Percentiles rank a stretch among this genome's conserved stretches.
Conservation (phyloP, 495 filamentous ascomycete genomes). For the Penicillium tannophilum region DNA sequence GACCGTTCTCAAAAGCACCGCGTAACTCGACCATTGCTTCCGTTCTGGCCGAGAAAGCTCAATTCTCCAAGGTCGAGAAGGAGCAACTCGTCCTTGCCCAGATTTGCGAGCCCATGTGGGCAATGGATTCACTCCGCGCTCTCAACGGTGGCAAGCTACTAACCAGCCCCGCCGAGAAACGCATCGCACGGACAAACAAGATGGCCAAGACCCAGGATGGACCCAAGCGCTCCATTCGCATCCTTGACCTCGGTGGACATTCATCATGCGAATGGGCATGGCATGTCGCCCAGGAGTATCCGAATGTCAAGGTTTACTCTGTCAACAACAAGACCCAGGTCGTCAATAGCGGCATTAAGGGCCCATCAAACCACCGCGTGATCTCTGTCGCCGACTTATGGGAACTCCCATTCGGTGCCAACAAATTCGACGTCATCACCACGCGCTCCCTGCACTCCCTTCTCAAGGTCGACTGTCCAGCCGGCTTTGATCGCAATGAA, state of each 20-base stretch:
- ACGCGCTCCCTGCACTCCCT: constrained; percentile 83
- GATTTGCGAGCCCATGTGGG: constrained; percentile 74
- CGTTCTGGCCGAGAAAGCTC: constrained; percentile 46
- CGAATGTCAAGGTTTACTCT: constrained; percentile 82
- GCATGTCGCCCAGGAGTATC: constrained; percentile 83
- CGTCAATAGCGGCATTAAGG: constrained; percentile 69
- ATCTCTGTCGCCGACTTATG: constrained; percentile 73
- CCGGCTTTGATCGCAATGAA: constrained; percentile 67
- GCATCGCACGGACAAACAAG: constrained; percentile 36
- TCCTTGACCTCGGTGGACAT: constrained; percentile 89
- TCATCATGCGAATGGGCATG: constrained; percentile 92
- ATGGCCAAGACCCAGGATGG: constrained; percentile 7
- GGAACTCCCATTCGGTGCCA: constrained; percentile 81
- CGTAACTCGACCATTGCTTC: constrained; percentile 51
- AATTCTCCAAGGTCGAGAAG: constrained; percentile 63
- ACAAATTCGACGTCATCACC: constrained; percentile 90
- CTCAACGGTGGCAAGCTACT: constrained; percentile 82
- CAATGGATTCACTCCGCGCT: constrained; percentile 72
- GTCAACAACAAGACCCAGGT: constrained; percentile 71
- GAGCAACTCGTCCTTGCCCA: constrained; percentile 79
- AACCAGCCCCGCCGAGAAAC: constrained; percentile 69
- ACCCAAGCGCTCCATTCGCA: constrained; percentile 46
- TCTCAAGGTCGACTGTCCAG: constrained; percentile 64
- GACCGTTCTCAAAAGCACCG: constrained; percentile 54
- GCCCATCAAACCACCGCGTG: constrained; percentile 84